These are phyloP conservation scores for Acanthochlamys bracteata DNA, from an alignment of 106 monocot genomes.

Conservation along the genomic window DNA sequence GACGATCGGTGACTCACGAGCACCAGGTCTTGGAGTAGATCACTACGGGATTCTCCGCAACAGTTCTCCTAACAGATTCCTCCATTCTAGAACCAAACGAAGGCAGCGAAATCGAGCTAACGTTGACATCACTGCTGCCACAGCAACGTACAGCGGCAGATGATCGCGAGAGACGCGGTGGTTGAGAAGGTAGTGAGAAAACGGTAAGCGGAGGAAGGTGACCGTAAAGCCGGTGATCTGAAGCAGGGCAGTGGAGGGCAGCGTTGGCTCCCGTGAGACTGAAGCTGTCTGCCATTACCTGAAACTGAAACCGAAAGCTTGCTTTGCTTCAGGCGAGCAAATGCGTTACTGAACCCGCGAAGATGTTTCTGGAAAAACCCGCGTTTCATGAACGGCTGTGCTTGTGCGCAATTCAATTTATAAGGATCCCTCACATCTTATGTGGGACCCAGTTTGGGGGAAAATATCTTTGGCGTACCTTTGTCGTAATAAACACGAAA, in stretches of 20 bases:
- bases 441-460: too few species aligned
- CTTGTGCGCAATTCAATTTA: too few species aligned
- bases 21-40: constrained; percentile 99
- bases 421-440: too few species aligned
- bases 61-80: constrained; percentile 68
- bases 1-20: constrained; percentile 52
- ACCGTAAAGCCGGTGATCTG: background rate
- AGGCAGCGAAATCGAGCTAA: constrained; percentile 35
- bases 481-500: too few species aligned
- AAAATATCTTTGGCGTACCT: too few species aligned
- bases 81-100: constrained; percentile 80
- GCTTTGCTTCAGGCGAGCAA: too few species aligned
- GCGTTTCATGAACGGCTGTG: too few species aligned
- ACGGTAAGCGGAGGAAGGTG: background rate
- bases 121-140: constrained; percentile 4
- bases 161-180: background rate
- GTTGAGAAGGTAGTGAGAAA: background rate
- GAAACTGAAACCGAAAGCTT: too few species aligned
- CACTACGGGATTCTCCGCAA: constrained; percentile 73
- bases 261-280: background rate
- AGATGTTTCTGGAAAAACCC: too few species aligned
- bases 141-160: too few species aligned
- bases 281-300: constrained; percentile 5
- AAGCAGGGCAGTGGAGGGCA: background rate
- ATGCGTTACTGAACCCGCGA: too few species aligned